Evolutionary conservation across 78 protist genomes (phyloP).

Genomic region (Cyanophora paradoxa): DNA sequence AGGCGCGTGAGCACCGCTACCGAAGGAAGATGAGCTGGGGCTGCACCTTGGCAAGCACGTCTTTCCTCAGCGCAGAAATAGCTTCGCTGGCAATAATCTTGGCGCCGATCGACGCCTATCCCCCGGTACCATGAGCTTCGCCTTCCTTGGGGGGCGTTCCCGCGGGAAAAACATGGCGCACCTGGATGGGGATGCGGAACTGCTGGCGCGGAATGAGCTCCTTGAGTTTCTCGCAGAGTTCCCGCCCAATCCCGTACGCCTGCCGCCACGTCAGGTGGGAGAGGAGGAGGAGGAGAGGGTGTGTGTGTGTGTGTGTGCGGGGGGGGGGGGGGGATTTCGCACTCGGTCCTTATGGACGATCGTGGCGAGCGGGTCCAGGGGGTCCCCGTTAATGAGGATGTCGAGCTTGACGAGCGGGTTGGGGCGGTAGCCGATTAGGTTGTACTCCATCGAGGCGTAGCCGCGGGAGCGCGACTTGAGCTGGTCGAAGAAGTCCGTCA

Average conservation of each 20-base stretch:
- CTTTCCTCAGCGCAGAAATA: conserved; percentile 5
- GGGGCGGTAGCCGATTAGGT: conserved; percentile 10
- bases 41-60: conserved; percentile 37
- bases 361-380: conserved; percentile 26
- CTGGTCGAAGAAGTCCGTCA: conserved; percentile 45
- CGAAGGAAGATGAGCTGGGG: not conserved
- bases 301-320: no score
- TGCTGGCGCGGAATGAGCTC: conserved; percentile 41
- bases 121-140: no score
- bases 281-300: not conserved
- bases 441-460: conserved; percentile 40
- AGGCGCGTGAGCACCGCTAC: not conserved
- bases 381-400: conserved; percentile 29
- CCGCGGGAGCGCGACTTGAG: conserved; percentile 36
- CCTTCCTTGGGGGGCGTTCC: no score
- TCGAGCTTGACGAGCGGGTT: conserved; percentile 10
- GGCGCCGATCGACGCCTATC: conserved; percentile 23
- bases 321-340: not conserved
- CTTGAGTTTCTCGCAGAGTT: conserved; percentile 12
- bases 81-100: conserved; percentile 19
- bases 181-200: conserved; percentile 30
- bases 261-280: no score
- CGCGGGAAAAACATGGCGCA: not conserved
- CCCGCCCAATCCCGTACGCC: no score
- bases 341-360: conserved; percentile 13